Evolutionary conservation across 306 rosid species (phyloP).

Genomic region (Lathyrus oleraceus): DNA sequence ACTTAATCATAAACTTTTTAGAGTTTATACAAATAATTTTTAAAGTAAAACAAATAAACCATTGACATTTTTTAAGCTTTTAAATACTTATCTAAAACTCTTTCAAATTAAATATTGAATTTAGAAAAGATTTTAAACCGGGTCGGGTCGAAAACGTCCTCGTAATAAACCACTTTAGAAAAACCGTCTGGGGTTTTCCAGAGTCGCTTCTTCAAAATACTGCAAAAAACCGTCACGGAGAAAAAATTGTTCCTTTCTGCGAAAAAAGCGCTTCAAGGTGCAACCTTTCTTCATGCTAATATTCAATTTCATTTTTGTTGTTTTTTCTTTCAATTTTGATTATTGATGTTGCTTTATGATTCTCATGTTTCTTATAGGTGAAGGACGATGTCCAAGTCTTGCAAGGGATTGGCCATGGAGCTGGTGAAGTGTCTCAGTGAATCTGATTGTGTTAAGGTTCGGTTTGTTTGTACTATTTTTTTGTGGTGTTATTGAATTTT

Average conservation of each 20-base stretch:
- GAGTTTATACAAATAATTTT: too few relatives aligned
- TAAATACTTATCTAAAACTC: too few relatives aligned
- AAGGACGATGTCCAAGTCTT: constrained; percentile 77
- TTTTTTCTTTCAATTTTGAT: not conserved
- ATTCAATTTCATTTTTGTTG: not conserved
- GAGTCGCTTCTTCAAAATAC: not conserved
- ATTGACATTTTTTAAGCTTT: too few relatives aligned
- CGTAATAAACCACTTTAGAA: too few relatives aligned
- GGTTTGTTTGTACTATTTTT: not conserved
- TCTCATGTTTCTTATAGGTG: constrained; percentile 11
- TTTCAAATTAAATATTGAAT: too few relatives aligned
- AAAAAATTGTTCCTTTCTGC: not conserved
- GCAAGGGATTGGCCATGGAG: constrained; percentile 86
- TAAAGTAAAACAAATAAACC: too few relatives aligned
- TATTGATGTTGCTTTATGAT: constrained; percentile 4
- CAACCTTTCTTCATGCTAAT: not conserved
- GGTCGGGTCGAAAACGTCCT: not conserved
- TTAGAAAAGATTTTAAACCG: not conserved
- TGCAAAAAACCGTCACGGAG: too few relatives aligned
- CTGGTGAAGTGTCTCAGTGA: constrained; percentile 90
- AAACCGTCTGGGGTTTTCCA: not conserved
- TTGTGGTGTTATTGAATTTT: constrained; percentile 1
- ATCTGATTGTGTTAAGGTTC: constrained; percentile 85
- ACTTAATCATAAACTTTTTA: too few relatives aligned
- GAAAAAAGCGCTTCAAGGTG: not conserved